Evolutionary conservation across 306 rosid genomes (phyloP), one percentile per base, ranked within the genome.

Genomic region (Argentina anserina): DNA sequence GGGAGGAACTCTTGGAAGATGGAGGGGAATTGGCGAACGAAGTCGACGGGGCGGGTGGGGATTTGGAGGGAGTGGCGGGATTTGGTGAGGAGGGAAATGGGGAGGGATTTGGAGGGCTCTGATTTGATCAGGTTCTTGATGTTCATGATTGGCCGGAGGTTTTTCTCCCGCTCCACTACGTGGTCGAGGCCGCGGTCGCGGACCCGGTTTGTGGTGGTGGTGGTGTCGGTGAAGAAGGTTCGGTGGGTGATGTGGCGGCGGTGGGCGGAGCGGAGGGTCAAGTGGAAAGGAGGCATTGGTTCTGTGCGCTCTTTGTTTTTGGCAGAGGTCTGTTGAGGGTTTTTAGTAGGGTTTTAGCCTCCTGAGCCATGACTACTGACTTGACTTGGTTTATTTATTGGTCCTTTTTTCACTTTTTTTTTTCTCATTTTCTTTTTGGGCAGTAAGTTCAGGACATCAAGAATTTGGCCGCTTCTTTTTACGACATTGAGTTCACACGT

Each of bases 161-260:
- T 79, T 76, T 83, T 90, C 55, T 93, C 98, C 53, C 81, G 77
- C 81, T 90, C 97, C 17, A 93, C 96, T 40, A 89, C 96, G 79
- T 90, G 98, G 78, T 93, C 97, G 12, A 93, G 88, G 42, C 97
- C 98, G 0, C 97, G 93, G 82, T 93, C 98, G 55, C 96, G 86
- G 69, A 87, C 88, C 41, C 75, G 66, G 71, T 89, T 84, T 78
- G 83, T 34, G 46, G 85, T 65, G 43, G 85, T 65, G 43, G 76
- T 81, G 40, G 75, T 81, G 52, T 65, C 83, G 49, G 83, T 78
- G 26, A 88, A 75, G 26, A 88, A 75, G 72, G 79, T 84, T n/a
- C 92, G 81, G 65, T 66, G 67, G 69, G 31, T 79, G 63, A n/a
- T 59, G 55, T 7, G 65, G 71, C 20, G 49, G 15, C 21, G 60